Evolutionary conservation across 257 asterid species (phyloP), one percentile per base, ranked within the genome.

Genomic region (Capsicum pubescens): DNA sequence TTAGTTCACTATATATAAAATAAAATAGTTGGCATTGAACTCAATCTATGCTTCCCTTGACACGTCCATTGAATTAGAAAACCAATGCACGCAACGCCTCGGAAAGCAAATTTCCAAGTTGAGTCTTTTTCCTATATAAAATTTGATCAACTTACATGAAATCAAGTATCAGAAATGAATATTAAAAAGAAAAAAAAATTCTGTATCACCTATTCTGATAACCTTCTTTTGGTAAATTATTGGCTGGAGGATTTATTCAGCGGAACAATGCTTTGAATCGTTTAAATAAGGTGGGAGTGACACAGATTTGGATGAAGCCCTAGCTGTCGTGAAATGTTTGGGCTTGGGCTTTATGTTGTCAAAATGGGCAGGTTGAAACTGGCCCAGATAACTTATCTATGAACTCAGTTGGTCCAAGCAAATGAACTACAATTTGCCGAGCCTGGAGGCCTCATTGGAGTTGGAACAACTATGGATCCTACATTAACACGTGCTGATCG

Each of bases 361-460:
- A 42, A 13, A 69, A 36, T 67, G 21, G 50, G 21, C 13, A 11
- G 72, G n/a, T 66, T 66, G 32, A 44, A 71, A n/a, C 9, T 17
- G 79, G 79, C 57, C 79, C 79, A n/a, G 5, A 17, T n/a, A 17
- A 17, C 44, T 3, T 4, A 39, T 39, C 32, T 69, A n/a, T 32
- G 7, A 9, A 17, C 32, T 42, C 15, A 1, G 16, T 44, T 44
- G 57, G 44, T 39, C 78, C 54, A 69, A 69, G 4, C 32, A 59
- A 5, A 96, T 56, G 99, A 96, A 84, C 84, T 96, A 9, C 99
- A 96, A 83, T 96, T 89, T 88, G 99, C 99, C 42, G 99, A 94
- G 54, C 99, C 98, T 32, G 99, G 99, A 86, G 99, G 99, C 66
- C 98, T 96, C 55, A 96, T 96, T 81, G 99, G 99, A 81, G 98